Percentiles rank a stretch among this genome's conserved stretches.
phyloP scores from a whole-genome alignment of 2,329 filamentous ascomycete species.

The Colletotrichum sublineola region DNA sequence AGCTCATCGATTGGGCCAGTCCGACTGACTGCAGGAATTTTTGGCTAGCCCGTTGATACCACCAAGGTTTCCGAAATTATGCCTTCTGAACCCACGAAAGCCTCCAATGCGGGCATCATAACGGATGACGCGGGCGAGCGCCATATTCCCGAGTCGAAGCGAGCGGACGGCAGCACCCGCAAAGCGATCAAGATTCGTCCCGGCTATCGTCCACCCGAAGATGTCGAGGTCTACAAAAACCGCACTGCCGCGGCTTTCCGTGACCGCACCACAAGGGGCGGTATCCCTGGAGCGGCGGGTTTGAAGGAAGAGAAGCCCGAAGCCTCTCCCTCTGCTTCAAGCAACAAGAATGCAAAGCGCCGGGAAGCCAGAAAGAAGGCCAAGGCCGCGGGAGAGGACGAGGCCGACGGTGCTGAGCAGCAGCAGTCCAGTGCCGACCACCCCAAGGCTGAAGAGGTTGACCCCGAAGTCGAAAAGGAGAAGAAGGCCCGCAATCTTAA shows the following conservation, averaged over 20 bases:
- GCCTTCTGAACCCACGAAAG: constrained; percentile 54
- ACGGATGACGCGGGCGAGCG: constrained; percentile 83
- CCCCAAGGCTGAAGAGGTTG: constrained; percentile 59
- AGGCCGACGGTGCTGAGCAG: constrained; percentile 54
- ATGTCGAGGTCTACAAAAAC: constrained; percentile 97
- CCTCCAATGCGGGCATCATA: constrained; percentile 80
- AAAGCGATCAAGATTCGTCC: constrained; percentile 95
- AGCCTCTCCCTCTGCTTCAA: constrained; percentile 62
- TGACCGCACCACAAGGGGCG: constrained; percentile 73
- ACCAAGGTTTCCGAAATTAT: constrained; percentile 45
- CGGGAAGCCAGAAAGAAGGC: constrained; percentile 69
- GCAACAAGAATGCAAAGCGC: constrained; percentile 89
- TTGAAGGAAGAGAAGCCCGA: constrained; percentile 64
- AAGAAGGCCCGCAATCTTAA: constrained; percentile 93
- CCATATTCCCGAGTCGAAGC: constrained; percentile 88
- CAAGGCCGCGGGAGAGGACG: constrained; percentile 69
- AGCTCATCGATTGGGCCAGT: constrained; percentile 14
- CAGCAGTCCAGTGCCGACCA: constrained; percentile 47
- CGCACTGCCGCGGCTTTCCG: constrained; percentile 88
- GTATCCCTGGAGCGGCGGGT: constrained; percentile 80
- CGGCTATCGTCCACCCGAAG: constrained; percentile 93
- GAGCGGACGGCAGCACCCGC: constrained; percentile 90
- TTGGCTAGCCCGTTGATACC: constrained; percentile 1
- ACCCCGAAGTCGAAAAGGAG: constrained; percentile 83
- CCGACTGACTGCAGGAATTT: neutral